Evolutionary conservation across 441 rosid species (phyloP).

Genomic region (Pelargonium cotyledonis): DNA sequence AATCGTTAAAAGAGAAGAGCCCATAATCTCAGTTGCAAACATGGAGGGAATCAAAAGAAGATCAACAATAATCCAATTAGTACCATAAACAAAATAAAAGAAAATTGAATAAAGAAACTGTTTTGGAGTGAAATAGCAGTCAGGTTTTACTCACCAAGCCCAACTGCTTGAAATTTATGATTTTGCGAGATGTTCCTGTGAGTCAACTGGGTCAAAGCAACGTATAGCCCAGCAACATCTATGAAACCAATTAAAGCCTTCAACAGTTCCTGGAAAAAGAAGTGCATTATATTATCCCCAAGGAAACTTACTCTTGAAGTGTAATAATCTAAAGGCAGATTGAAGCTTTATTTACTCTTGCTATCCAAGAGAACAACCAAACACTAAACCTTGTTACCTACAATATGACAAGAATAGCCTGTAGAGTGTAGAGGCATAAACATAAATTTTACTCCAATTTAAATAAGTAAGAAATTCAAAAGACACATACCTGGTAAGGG

Average conservation of each 20-base stretch:
- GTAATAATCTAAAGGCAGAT: neutral
- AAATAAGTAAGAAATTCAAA: neutral
- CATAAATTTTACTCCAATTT: neutral
- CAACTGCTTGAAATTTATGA: constrained; percentile 95
- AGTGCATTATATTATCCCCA: neutral
- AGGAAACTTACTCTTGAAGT: neutral
- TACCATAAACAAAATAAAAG: neutral
- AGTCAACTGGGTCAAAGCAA: constrained; percentile 78
- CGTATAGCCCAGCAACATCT: constrained; percentile 89
- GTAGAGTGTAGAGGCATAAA: neutral
- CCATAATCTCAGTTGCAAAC: neutral
- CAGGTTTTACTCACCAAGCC: constrained; percentile 59
- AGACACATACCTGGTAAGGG: constrained; percentile 63
- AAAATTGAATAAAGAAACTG: neutral
- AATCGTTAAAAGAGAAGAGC: constrained; percentile 15
- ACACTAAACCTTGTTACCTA: neutral
- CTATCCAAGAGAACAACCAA: neutral
- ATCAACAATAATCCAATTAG: neutral
- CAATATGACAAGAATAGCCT: neutral
- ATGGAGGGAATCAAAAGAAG: neutral
- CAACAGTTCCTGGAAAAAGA: constrained; percentile 58
- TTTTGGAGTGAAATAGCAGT: constrained; percentile 9
- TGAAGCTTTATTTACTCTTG: neutral
- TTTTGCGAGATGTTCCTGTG: constrained; percentile 93
- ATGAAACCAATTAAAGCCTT: constrained; percentile 86